Conservation (phyloP, 2,329 filamentous ascomycete species). For the Leptographium lundbergii region DNA sequence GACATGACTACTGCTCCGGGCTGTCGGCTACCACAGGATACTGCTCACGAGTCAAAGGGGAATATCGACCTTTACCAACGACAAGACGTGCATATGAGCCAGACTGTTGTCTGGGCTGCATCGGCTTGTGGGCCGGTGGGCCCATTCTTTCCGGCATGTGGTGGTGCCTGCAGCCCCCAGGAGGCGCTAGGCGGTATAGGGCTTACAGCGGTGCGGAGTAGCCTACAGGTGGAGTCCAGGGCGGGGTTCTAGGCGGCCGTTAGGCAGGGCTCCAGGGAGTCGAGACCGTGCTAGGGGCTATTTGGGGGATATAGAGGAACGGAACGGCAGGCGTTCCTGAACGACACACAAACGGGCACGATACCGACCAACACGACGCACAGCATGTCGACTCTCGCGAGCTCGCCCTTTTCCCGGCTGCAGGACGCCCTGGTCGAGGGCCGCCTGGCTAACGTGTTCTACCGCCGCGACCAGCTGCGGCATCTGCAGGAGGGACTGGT, state of each 20-base stretch:
- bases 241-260: not conserved
- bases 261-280: not conserved
- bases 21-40: not conserved
- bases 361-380: too few species aligned
- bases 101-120: not conserved
- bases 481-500: constrained; percentile 21
- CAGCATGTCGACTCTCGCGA: not conserved
- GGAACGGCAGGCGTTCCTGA: not conserved
- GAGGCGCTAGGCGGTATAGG: not conserved
- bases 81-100: too few species aligned
- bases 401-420: constrained; percentile 11
- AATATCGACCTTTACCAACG: too few species aligned
- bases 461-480: constrained; percentile 25
- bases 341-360: not conserved
- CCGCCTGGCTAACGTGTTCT: constrained; percentile 23
- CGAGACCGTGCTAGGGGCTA: too few species aligned
- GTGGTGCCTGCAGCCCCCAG: not conserved
- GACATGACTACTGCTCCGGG: constrained; percentile 7
- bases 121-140: not conserved
- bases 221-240: not conserved
- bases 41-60: too few species aligned
- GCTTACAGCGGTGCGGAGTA: not conserved
- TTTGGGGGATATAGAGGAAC: not conserved
- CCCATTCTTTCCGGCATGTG: not conserved
- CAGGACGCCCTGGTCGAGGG: constrained; percentile 24